Conservation (phyloP, 257 asterid genomes). For the Schizonepeta tenuifolia region DNA sequence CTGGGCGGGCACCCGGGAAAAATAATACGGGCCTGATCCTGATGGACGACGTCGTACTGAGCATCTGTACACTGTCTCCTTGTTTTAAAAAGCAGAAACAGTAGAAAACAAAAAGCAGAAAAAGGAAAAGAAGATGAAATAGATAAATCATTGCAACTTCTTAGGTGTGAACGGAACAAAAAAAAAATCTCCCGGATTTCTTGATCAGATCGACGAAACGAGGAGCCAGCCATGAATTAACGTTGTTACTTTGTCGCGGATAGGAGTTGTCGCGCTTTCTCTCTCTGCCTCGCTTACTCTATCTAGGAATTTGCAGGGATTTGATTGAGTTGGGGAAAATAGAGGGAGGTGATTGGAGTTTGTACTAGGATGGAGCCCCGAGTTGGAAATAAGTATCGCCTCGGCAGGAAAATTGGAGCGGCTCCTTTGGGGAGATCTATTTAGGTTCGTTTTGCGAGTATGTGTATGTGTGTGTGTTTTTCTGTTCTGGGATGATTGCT, state of each 20-base stretch:
- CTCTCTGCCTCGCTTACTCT: constrained; percentile 10
- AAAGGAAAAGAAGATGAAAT: background rate
- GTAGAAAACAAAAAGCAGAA: constrained; percentile 7
- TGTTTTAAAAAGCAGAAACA: constrained; percentile 11
- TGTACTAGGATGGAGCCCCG: constrained; percentile 73
- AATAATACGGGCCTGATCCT: no score
- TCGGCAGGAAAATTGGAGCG: constrained; percentile 90
- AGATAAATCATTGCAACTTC: constrained; percentile 30
- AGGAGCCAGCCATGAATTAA: constrained; percentile 37
- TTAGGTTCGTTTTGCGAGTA: constrained; percentile 48
- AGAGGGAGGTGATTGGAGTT: constrained; percentile 22
- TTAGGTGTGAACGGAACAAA: constrained; percentile 36
- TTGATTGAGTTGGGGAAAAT: constrained; percentile 3
- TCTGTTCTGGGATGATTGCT: background rate
- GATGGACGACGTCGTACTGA: constrained; percentile 17
- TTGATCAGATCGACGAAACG: constrained; percentile 40
- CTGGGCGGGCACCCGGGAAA: background rate
- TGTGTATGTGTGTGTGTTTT: background rate
- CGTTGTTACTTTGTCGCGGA: constrained; percentile 16
- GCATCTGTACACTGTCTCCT: background rate
- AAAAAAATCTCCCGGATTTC: constrained; percentile 27
- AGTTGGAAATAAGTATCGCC: constrained; percentile 78
- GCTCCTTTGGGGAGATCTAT: constrained; percentile 95
- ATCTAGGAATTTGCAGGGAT: constrained; percentile 24
- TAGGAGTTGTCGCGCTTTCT: constrained; percentile 10